These are phyloP conservation scores for Auxenochlorella pyrenoidosa DNA, from an alignment of 139 green algal species.

Conservation along the genomic window DNA sequence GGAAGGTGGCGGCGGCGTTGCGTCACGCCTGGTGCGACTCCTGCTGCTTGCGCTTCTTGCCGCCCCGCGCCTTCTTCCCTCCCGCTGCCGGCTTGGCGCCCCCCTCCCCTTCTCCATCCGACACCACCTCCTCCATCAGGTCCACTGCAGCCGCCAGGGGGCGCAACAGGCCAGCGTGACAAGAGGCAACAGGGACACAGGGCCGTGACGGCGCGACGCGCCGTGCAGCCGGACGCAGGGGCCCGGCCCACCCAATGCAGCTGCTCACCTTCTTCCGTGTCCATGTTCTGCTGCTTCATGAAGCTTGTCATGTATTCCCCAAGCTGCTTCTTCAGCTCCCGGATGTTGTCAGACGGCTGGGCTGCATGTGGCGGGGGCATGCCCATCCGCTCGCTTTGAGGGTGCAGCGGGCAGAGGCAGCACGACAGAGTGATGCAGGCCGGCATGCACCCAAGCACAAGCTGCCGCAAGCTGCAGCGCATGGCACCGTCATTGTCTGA, in stretches of 20 bases:
- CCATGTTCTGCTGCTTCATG: constrained; percentile 25
- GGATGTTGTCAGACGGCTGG: background rate
- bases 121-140: constrained; percentile 34
- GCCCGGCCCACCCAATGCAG: background rate
- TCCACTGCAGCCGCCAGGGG: constrained; percentile 9
- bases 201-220: no score
- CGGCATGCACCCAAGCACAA: no score
- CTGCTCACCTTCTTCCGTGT: constrained; percentile 5
- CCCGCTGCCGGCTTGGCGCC: background rate
- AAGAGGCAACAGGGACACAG: no score
- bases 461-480: background rate
- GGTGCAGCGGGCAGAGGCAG: background rate
- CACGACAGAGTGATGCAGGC: background rate
- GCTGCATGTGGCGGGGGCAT: background rate
- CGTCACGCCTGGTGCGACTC: background rate
- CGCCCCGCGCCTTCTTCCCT: constrained; percentile 1
- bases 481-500: background rate
- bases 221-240: no score
- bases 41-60: constrained; percentile 19
- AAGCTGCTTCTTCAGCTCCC: background rate
- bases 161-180: no score
- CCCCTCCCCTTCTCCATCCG: background rate
- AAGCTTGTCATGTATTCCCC: constrained; percentile 19
- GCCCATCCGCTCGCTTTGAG: background rate
- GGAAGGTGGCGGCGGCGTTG: no score